Percentiles rank a stretch among this genome's conserved stretches.
Conservation (phyloP, 2,329 filamentous ascomycete genomes). For the Metarhizium guizhouense region DNA sequence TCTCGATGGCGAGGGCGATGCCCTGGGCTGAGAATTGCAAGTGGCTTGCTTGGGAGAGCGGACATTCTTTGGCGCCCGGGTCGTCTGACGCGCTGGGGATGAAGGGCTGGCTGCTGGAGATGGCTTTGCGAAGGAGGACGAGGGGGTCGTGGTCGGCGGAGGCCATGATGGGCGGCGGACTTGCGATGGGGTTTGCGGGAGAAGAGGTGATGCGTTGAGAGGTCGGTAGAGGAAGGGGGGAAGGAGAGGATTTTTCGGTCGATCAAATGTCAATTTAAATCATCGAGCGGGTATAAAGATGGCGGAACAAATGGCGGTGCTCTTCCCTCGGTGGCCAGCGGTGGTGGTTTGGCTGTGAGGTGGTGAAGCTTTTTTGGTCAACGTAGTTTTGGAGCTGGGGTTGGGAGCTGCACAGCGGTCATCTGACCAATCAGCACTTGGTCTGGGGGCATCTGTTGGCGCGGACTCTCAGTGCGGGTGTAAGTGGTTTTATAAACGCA, state of each 20-base stretch:
- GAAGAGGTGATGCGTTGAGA: background rate
- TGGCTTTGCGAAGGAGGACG: conserved; percentile 73
- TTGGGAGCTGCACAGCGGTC: background rate
- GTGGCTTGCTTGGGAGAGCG: conserved; percentile 67
- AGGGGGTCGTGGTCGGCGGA: conserved; percentile 64
- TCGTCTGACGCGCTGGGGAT: conserved; percentile 66
- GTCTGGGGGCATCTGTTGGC: background rate
- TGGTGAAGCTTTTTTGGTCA: background rate
- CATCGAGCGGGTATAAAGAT: background rate
- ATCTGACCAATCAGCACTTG: background rate
- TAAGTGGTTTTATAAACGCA: no score
- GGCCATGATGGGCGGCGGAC: conserved; percentile 42
- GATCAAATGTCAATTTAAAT: background rate
- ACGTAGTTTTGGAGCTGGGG: background rate
- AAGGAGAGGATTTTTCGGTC: background rate
- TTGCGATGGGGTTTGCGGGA: conserved; percentile 9
- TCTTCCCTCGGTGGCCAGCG: background rate
- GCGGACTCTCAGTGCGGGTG: no score
- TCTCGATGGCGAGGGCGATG: conserved; percentile 58
- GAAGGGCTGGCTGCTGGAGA: conserved; percentile 60
- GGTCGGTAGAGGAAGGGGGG: background rate
- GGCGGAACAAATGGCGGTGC: background rate
- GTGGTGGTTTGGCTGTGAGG: background rate
- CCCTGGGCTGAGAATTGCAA: conserved; percentile 61
- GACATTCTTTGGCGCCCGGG: conserved; percentile 49